Evolutionary conservation across 805 yeast species (phyloP).

Genomic region (Teunomyces lycoperdinae): DNA sequence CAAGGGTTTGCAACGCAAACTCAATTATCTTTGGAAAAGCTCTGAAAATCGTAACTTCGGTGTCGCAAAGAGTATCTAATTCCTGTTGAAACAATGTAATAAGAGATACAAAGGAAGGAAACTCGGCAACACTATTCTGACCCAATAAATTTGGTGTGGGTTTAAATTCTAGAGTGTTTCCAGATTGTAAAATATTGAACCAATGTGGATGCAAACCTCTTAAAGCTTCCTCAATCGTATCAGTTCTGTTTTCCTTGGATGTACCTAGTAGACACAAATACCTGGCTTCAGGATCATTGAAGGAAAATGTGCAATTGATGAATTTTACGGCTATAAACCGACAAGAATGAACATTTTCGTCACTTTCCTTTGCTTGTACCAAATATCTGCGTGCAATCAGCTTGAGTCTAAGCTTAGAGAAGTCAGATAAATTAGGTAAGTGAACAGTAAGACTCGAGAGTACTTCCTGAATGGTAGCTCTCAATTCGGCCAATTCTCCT

Average conservation of each 20-base stretch:
- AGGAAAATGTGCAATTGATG: constrained; percentile 61
- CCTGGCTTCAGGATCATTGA: constrained; percentile 66
- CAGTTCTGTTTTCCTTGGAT: constrained; percentile 55
- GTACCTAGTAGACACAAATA: constrained; percentile 66
- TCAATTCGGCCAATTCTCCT: constrained; percentile 60
- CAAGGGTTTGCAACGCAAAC: constrained; percentile 57
- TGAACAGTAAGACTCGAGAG: constrained; percentile 56
- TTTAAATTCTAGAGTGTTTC: constrained; percentile 42
- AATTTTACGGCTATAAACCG: constrained; percentile 66
- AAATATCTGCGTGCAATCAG: constrained; percentile 33
- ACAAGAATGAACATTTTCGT: constrained; percentile 42
- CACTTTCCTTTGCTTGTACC: constrained; percentile 3
- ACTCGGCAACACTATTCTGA: constrained; percentile 32
- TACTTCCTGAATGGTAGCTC: constrained; percentile 69
- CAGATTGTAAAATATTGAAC: constrained; percentile 53
- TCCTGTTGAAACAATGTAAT: constrained; percentile 23
- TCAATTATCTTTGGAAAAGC: constrained; percentile 43
- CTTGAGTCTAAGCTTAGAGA: constrained; percentile 43
- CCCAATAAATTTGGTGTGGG: constrained; percentile 47
- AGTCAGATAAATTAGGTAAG: constrained; percentile 37
- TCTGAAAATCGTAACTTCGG: constrained; percentile 21
- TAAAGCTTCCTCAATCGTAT: constrained; percentile 73
- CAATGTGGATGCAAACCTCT: constrained; percentile 84
- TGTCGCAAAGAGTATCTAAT: constrained; percentile 10
- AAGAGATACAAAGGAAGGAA: constrained; percentile 55